A percentile compares a stretch with the other conserved stretches of the same genome.
phyloP scores from a whole-genome alignment of 2,329 filamentous ascomycete species.

The Fusarium tupiense region DNA sequence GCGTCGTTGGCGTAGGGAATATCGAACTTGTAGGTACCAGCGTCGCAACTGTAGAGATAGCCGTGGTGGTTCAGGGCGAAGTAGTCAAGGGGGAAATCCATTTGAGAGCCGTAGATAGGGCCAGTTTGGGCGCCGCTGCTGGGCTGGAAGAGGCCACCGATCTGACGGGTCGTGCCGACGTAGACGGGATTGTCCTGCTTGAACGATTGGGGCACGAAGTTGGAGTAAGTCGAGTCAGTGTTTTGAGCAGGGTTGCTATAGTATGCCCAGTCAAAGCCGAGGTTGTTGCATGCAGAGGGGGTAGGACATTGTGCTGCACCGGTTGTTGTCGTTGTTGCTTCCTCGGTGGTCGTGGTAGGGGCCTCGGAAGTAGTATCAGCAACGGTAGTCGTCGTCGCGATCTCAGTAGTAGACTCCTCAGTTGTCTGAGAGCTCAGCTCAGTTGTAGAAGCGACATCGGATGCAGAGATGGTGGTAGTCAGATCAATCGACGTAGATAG shows the following conservation, averaged over 20 bases:
- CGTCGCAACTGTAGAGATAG: not conserved
- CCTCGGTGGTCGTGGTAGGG: not conserved
- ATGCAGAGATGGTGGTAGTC: not conserved
- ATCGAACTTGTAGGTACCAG: conserved; percentile 1
- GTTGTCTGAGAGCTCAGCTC: not conserved
- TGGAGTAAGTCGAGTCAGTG: conserved; percentile 9
- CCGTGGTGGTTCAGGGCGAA: conserved; percentile 10
- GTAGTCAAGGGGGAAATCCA: rapidly evolving
- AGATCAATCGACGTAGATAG: not conserved
- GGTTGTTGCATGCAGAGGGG: not conserved
- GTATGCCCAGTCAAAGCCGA: conserved; percentile 15
- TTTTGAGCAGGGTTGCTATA: not conserved
- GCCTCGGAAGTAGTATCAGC: not conserved
- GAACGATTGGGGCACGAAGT: not conserved
- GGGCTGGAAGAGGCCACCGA: not conserved
- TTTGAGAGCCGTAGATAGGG: not conserved
- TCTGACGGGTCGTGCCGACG: not conserved
- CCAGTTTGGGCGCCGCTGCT: rapidly evolving
- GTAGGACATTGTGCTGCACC: not conserved
- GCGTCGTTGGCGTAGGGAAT: conserved; percentile 11
- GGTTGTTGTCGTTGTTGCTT: not conserved
- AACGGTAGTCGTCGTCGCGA: not conserved
- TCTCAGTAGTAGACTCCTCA: not conserved
- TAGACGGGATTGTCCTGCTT: not conserved
- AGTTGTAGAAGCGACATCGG: not conserved